Conservation (phyloP, 768 basidiomycete species). For the Phylloporus scabripes region DNA sequence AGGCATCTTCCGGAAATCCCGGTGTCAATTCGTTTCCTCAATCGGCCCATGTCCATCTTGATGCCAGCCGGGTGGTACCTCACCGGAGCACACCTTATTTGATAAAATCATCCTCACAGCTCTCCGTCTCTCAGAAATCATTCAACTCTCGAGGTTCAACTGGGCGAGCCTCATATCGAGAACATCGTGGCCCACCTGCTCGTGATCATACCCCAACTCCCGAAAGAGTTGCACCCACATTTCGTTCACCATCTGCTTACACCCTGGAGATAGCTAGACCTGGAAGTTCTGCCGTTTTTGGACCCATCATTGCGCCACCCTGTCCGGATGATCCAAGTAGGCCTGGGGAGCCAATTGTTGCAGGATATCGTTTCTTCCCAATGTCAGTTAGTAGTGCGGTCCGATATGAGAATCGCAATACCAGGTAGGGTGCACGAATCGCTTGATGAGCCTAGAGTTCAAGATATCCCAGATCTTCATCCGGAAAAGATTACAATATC, state of each 20-base stretch:
- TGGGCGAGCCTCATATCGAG: conserved; percentile 22
- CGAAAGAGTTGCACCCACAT: not conserved
- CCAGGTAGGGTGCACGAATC: conserved; percentile 6
- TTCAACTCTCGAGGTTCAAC: conserved; percentile 10
- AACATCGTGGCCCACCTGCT: conserved; percentile 13
- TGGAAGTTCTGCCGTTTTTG: not conserved
- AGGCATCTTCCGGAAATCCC: not conserved
- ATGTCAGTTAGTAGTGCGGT: conserved; percentile 12
- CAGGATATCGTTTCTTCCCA: conserved; percentile 9
- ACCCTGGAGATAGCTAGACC: not conserved
- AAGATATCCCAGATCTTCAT: not conserved
- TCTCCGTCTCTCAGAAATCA: conserved; percentile 15
- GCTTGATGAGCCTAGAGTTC: not conserved
- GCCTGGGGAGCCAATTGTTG: conserved; percentile 3
- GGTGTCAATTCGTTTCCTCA: not conserved
- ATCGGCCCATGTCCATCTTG: not conserved
- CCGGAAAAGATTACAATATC: conserved; percentile 3
- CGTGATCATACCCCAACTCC: conserved; percentile 8
- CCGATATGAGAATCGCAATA: conserved; percentile 7
- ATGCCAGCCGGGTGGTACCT: not conserved
- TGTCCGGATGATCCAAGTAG: not conserved
- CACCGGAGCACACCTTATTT: conserved; percentile 1
- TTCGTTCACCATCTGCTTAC: not conserved
- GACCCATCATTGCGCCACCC: conserved; percentile 4
- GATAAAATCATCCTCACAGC: conserved; percentile 9